These are phyloP conservation scores for Backusella sp. DNA, from an alignment of 192 early-diverging fungal genomes.

Conservation along the genomic window DNA sequence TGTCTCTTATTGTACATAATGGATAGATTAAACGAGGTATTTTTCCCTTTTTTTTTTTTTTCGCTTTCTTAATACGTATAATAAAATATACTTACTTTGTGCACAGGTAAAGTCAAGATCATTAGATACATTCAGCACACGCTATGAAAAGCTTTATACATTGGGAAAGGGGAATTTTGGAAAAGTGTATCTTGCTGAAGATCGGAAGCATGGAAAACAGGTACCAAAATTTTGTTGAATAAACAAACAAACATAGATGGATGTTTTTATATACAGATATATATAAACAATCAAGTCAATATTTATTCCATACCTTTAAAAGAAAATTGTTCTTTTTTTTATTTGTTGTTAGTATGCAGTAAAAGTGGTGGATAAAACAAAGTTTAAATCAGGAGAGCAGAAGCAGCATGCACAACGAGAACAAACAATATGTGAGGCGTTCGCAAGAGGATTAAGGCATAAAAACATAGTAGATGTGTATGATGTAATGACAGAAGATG, in stretches of 20 bases:
- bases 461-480: constrained; percentile 56
- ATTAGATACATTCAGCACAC: constrained; percentile 1
- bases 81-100: background rate
- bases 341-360: constrained; percentile 48
- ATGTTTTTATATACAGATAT: background rate
- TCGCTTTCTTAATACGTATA: too few relatives aligned
- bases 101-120: constrained; percentile 3
- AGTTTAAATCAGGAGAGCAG: constrained; percentile 55
- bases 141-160: constrained; percentile 26
- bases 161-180: constrained; percentile 64
- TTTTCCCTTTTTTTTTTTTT: background rate
- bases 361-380: constrained; percentile 56
- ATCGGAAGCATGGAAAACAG: constrained; percentile 42
- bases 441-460: constrained; percentile 38
- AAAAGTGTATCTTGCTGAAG: constrained; percentile 57
- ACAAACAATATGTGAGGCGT: constrained; percentile 42
- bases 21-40: constrained; percentile 13
- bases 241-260: background rate
- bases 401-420: constrained; percentile 48
- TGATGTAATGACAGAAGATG: constrained; percentile 46
- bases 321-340: background rate
- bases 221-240: constrained; percentile 21
- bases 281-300: background rate
- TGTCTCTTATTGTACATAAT: constrained; percentile 1
- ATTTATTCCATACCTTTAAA: constrained; percentile 6